These are phyloP conservation scores for Phaeoacremonium minimum DNA, from an alignment of 2,329 filamentous ascomycete species.

Conservation along the genomic window DNA sequence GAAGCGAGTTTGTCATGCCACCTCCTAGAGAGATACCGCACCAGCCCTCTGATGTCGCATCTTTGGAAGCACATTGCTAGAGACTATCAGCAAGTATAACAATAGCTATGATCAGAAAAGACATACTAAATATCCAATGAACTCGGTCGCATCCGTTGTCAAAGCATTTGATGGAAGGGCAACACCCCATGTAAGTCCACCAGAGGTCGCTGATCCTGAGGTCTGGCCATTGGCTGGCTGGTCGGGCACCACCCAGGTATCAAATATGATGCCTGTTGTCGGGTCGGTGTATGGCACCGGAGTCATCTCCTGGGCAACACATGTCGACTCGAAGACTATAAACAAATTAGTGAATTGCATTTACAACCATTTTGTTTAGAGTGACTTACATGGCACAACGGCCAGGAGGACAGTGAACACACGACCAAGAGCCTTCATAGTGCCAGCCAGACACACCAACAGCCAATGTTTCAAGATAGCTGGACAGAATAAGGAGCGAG, in stretches of 20 bases:
- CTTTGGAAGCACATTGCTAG: slow-evolving; percentile 35
- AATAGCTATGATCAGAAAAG: too few species aligned
- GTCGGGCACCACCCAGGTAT: slow-evolving; percentile 36
- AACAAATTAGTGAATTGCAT: background rate
- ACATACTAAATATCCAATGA: slow-evolving; percentile 49
- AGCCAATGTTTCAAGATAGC: background rate
- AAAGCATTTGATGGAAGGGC: slow-evolving; percentile 40
- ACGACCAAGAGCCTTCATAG: slow-evolving; percentile 3
- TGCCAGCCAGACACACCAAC: background rate
- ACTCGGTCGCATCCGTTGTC: slow-evolving; percentile 39
- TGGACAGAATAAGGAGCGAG: background rate
- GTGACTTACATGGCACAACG: slow-evolving; percentile 4
- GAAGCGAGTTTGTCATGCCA: slow-evolving; percentile 47
- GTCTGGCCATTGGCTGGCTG: slow-evolving; percentile 22
- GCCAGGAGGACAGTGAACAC: slow-evolving; percentile 3
- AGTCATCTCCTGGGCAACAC: slow-evolving; percentile 14
- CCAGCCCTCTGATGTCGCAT: slow-evolving; percentile 41
- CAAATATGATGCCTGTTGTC: slow-evolving; percentile 46
- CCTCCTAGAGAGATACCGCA: slow-evolving; percentile 47
- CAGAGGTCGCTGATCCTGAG: slow-evolving; percentile 12
- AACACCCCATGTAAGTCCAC: slow-evolving; percentile 44
- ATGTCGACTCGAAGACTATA: slow-evolving; percentile 3
- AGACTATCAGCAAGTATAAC: too few species aligned
- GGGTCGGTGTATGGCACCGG: slow-evolving; percentile 35
- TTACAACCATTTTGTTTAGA: background rate